These are phyloP conservation scores for Pontederia paniculata DNA, from an alignment of 176 grass and related monocot genomes.

Conservation along the genomic window DNA sequence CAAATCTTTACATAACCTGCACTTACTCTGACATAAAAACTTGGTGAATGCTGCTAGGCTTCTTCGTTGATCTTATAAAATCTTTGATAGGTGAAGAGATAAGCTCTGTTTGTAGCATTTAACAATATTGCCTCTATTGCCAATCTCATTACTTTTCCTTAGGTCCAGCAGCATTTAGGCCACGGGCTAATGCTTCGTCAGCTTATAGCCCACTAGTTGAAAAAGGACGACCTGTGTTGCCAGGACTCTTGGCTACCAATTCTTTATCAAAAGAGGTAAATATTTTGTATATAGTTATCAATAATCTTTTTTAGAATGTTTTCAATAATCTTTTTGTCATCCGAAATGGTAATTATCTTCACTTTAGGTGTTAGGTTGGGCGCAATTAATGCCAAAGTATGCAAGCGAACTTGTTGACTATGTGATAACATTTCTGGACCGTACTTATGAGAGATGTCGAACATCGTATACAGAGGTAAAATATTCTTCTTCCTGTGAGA, in stretches of 20 bases:
- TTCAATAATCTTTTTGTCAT: conserved; percentile 22
- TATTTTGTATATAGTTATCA: background rate
- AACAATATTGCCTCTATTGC: background rate
- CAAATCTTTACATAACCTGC: too few species aligned
- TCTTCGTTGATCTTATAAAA: too few species aligned
- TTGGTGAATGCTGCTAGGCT: too few species aligned
- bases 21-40: too few species aligned
- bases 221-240: conserved; percentile 76
- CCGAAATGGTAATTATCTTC: conserved; percentile 23
- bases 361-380: conserved; percentile 76
- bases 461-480: conserved; percentile 95
- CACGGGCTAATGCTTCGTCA: conserved; percentile 52
- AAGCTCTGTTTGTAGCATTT: too few species aligned
- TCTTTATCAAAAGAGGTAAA: conserved; percentile 77
- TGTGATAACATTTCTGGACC: conserved; percentile 88
- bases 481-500: background rate
- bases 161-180: conserved; percentile 95
- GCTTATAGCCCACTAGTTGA: conserved; percentile 59
- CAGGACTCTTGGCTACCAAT: conserved; percentile 77
- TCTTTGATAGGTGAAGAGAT: too few species aligned
- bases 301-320: background rate
- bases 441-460: conserved; percentile 86
- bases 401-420: conserved; percentile 89
- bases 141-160: background rate
- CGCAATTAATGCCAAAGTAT: conserved; percentile 92